Evolutionary conservation across 495 filamentous ascomycete species (phyloP), one percentile per base, ranked within the genome.

Genomic region (Neurospora terricola): DNA sequence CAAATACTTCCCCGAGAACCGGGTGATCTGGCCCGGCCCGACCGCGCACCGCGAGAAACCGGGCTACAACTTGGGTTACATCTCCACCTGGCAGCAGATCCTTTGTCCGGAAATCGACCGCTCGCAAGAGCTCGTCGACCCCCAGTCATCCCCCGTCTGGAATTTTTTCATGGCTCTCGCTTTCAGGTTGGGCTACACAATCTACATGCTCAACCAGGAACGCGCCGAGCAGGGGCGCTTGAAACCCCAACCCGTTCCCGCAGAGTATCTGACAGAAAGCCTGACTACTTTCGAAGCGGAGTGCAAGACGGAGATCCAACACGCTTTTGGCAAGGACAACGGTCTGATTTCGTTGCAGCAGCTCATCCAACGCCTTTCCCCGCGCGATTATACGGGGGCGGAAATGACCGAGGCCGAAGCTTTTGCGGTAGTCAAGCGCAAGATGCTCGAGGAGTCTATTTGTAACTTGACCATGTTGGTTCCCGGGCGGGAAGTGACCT

Each of bases 381-480:
- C 54, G 11, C 12, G 7, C 6, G 18, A 54, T 16, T 70, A 73
- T 14, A 38, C 39, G 0, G 69, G 71, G 4, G 30, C 6, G 37
- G 21, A 38, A 48, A 72, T 59, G 10, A 38, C 39, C 1, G 40
- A 75, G n/a, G 34, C 11, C 0, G 39, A 69, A 5, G 76, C 72
- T 2, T 73, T 78, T 37, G 3, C n/a, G 11, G 4, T 34, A 3
- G 59, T 80, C 59, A 77, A 76, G 48, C 42, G 38, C 18, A 66
- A 72, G 3, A 45, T 81, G 71, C 78, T 80, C 38, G 54, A 75
- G 16, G 80, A 81, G 74, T 37, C 75, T n/a, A 18, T 36, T 30
- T 59, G 34, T 10, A 81, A 80, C 75, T 34, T 77, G 30, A 69
- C 72, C 11, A 79, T 80, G 77, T 72, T 81, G 11, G 73, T 69